A percentile compares a stretch with the other conserved stretches of the same genome.
These are phyloP conservation scores for Avena sativa DNA, from an alignment of 176 grass and related monocot species.

Conservation along the genomic window DNA sequence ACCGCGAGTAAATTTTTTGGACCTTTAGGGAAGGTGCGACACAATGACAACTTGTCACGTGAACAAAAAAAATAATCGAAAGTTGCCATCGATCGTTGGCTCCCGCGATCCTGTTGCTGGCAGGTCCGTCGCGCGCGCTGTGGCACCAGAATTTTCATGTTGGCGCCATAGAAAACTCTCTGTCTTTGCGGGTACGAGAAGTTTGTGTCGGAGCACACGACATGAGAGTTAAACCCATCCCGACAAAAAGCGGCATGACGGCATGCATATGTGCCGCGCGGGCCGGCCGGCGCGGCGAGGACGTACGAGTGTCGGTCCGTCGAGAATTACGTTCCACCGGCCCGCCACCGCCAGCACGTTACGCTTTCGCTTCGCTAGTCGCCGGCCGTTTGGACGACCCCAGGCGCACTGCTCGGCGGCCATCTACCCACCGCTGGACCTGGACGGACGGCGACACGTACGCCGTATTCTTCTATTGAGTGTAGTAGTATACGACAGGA, in stretches of 20 bases:
- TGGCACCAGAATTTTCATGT: no score
- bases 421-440: not conserved
- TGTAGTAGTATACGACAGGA: not conserved
- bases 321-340: slow-evolving; percentile 12
- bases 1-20: no score
- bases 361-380: not conserved
- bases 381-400: not conserved
- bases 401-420: not conserved
- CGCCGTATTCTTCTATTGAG: not conserved
- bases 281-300: not conserved
- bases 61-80: no score
- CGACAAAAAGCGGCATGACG: not conserved
- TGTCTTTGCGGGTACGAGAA: no score
- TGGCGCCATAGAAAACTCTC: no score
- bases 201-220: no score
- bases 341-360: not conserved
- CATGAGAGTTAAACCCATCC: not conserved
- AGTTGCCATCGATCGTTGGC: no score
- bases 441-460: not conserved
- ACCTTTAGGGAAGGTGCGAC: no score
- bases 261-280: not conserved
- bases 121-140: no score
- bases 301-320: not conserved
- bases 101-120: no score
- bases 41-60: no score